Base-by-base conservation (phyloP, 2,329 filamentous ascomycete genomes). In the Arthrinium puccinioides region DNA sequence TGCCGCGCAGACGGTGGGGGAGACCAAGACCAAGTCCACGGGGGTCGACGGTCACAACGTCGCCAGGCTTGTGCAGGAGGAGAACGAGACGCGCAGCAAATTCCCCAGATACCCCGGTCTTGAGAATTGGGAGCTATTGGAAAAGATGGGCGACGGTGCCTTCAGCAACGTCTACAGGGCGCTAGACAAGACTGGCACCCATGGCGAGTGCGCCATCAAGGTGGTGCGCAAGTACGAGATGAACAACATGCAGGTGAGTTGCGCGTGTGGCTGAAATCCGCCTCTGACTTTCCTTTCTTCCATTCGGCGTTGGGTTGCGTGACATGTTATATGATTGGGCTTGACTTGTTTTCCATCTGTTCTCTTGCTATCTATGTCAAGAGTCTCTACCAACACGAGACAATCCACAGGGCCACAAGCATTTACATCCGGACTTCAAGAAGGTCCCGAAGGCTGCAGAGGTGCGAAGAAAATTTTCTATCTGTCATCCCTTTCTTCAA, bases 101-200 rank as follows among this genome's bases (percentile, higher is more conserved):
- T 82, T 97, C 55, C 90, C 92, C 27, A 76, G 70, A 50, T 94
- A 94, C 53, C 85, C 87, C 1, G 87, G 87, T 25, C 68, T 94
- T 26, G 87, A 94, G 51, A 70, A 89, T 54, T 98, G 86, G 82
- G 78, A 83, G 37, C 69, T 96, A 23, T 41, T 92, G 36, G 89
- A 95, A 65, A 97, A 97, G 74, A 98, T 98, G 90, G 92, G 92
- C 47, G 92, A 97, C 51, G 92, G 92, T 44, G 92, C 92, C 43
- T 98, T 98, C 72, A 97, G 90, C 70, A 97, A 97, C 55, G 92
- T 98, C 47, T 98, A 97, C 63, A 82, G 87, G 26, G 92, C 92
- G 25, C 76, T 74, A 49, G 92, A 98, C 59, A 59, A 66, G 31
- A 73, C 79, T 6, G 84, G 85, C 27, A 70, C 81, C 44, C 75